Percentiles rank a stretch among this genome's conserved stretches.
phyloP scores from a whole-genome alignment of 495 filamentous ascomycete species.

The Neurospora discreta region DNA sequence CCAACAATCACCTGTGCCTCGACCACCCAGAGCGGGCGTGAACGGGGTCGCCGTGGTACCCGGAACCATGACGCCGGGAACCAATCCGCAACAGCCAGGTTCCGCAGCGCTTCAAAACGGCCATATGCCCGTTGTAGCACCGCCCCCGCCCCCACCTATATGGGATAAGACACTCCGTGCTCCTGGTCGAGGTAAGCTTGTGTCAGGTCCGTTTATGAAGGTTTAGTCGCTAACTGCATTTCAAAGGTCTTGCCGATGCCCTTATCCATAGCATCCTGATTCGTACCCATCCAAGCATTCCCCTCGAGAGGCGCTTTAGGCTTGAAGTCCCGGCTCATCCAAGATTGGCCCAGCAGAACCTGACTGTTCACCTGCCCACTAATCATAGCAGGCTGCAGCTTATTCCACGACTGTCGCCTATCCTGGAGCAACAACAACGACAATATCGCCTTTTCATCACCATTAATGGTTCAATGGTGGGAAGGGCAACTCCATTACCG shows the following conservation, averaged over 20 bases:
- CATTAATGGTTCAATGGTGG: slow-evolving; percentile 47
- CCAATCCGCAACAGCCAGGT: slow-evolving; percentile 16
- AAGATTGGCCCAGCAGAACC: slow-evolving; percentile 51
- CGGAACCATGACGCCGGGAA: slow-evolving; percentile 1
- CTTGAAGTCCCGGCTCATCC: slow-evolving; percentile 50
- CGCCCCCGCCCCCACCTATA: slow-evolving; percentile 11
- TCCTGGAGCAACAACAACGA: slow-evolving; percentile 35
- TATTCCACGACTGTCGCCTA: slow-evolving; percentile 43
- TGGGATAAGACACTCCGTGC: slow-evolving; percentile 26
- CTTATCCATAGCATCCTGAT: slow-evolving; percentile 56
- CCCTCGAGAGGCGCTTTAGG: slow-evolving; percentile 39
- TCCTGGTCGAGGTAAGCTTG: slow-evolving; percentile 43
- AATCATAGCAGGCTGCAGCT: slow-evolving; percentile 57
- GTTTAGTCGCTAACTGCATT: background rate
- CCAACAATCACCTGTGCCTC: slow-evolving; percentile 26
- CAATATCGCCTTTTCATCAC: slow-evolving; percentile 19
- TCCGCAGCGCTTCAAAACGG: slow-evolving; percentile 19
- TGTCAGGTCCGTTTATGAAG: background rate
- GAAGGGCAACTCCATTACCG: slow-evolving; percentile 32
- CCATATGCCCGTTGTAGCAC: slow-evolving; percentile 2
- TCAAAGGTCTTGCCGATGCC: slow-evolving; percentile 35
- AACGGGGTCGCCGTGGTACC: background rate
- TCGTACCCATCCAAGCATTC: slow-evolving; percentile 52
- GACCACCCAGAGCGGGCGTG: slow-evolving; percentile 1
- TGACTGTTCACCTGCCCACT: slow-evolving; percentile 52